phyloP scores from a whole-genome alignment of 1,284 basidiomycete genomes.

The Puccinia hordei region DNA sequence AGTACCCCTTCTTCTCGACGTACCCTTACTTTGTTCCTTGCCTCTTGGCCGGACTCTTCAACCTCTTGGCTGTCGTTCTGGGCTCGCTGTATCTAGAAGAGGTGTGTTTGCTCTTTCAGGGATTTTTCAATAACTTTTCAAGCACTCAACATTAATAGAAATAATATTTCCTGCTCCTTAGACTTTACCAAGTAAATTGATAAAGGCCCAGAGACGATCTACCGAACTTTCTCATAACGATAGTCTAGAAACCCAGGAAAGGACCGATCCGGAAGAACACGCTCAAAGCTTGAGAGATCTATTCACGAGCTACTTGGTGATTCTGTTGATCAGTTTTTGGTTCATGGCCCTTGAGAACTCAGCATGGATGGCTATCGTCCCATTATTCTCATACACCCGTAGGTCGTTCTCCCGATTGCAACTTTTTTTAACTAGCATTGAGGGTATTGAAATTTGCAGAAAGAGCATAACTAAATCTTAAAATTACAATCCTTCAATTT shows the following conservation, averaged over 20 bases:
- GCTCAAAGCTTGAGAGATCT: slow-evolving; percentile 2
- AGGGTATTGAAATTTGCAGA: neutral
- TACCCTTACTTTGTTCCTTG: slow-evolving; percentile 49
- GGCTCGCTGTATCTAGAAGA: slow-evolving; percentile 43
- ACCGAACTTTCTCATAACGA: neutral
- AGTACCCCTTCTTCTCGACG: slow-evolving; percentile 25
- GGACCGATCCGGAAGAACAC: neutral
- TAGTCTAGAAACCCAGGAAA: slow-evolving; percentile 1
- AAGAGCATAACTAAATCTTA: neutral
- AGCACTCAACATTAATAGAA: neutral
- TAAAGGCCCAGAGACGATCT: slow-evolving; percentile 11
- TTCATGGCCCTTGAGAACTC: slow-evolving; percentile 42
- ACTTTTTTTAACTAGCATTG: neutral
- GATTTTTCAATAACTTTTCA: neutral
- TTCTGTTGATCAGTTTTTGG: slow-evolving; percentile 23
- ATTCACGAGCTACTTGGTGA: slow-evolving; percentile 20
- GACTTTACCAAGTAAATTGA: slow-evolving; percentile 11
- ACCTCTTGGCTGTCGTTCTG: slow-evolving; percentile 30
- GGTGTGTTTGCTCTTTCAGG: no score
- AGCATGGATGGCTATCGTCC: slow-evolving; percentile 38
- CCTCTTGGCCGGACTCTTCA: slow-evolving; percentile 34
- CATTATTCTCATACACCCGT: slow-evolving; percentile 46
- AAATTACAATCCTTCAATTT: neutral
- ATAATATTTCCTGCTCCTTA: neutral
- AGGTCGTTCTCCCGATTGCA: neutral